Evolutionary conservation across 2,329 filamentous ascomycete species (phyloP), one percentile per base, ranked within the genome.

Genomic region (Calonectria crousiana): DNA sequence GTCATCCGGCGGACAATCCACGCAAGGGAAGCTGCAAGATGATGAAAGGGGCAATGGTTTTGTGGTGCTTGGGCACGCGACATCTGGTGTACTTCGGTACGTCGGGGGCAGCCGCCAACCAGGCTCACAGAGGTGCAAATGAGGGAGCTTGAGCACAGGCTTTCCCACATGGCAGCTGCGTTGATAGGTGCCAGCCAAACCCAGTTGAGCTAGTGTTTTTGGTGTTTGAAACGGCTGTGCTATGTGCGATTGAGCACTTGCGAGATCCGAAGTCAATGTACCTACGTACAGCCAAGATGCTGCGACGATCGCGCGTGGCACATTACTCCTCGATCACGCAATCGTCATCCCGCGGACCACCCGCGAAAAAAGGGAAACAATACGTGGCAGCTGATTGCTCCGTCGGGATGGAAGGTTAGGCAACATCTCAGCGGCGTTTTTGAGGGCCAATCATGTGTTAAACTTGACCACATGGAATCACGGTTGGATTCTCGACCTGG

Each of bases 251-350:
- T 20, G 14, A 65, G 11, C 52, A 65, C 68, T 65, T 69, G 77
- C 78, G 76, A 80, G 70, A 71, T 80, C 78, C 66, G 76, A 76
- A 75, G 60, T 20, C 41, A 32, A 71, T 51, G 71, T 75, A 70
- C 16, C 26, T 23, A 58, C 28, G 26, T 49, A 38, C 34, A 44
- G 71, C 72, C 47, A 20, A 58, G 41, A 52, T 66, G 67, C 72
- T 67, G 67, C 67, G 38, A 53, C 30, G 66, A 56, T 36, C 74
- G 71, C 56, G 34, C 72, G 74, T 64, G 62, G 74, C 73, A 58
- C 30, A 18, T 67, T 23, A 56, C 28, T 64, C n/a, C 38, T 73
- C 74, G 67, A 80, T 80, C 77, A 75, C 79, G 73, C 78, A 79
- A 47, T 74, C n/a, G 30, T 66, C 58, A 68, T 75, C 73, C 67